Percentiles rank a stretch among this genome's conserved stretches.
Conservation (phyloP, 768 basidiomycete species). For the Boletus coccyginus region DNA sequence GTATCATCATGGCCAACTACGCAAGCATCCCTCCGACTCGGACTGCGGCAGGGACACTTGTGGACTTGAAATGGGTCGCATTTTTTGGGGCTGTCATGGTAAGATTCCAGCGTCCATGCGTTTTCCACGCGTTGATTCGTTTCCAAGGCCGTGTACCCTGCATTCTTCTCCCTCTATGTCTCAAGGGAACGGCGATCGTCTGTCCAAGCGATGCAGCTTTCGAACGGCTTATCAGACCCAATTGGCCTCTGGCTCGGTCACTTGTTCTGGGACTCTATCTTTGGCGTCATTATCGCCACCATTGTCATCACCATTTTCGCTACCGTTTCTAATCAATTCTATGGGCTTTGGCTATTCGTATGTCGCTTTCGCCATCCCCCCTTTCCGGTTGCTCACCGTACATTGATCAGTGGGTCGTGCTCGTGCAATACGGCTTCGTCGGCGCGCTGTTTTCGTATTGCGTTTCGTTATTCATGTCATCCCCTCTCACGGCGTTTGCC, state of each 20-base stretch:
- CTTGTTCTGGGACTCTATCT: conserved; percentile 67
- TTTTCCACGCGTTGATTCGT: not conserved
- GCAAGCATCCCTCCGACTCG: conserved; percentile 54
- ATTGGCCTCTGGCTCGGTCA: conserved; percentile 78
- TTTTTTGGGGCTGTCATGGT: conserved; percentile 78
- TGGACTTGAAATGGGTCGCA: conserved; percentile 68
- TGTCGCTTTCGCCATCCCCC: conserved; percentile 30
- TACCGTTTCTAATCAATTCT: conserved; percentile 56
- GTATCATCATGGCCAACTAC: conserved; percentile 59
- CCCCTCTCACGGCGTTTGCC: conserved; percentile 73
- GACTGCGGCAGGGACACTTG: conserved; percentile 51
- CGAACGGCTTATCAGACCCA: conserved; percentile 70
- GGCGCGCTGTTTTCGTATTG: conserved; percentile 70
- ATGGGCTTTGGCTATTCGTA: conserved; percentile 61
- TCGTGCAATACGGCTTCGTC: conserved; percentile 68
- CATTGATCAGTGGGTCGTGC: conserved; percentile 57
- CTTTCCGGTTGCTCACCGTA: not conserved
- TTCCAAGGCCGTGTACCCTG: conserved; percentile 68
- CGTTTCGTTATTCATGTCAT: conserved; percentile 55
- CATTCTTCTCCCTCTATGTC: conserved; percentile 78
- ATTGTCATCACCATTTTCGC: conserved; percentile 64
- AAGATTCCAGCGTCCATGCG: conserved; percentile 3
- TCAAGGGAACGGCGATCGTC: conserved; percentile 63
- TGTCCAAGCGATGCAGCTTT: conserved; percentile 81
- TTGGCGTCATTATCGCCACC: conserved; percentile 57